Conservation (phyloP, 768 basidiomycete genomes). For the Agrocybe praecox region DNA sequence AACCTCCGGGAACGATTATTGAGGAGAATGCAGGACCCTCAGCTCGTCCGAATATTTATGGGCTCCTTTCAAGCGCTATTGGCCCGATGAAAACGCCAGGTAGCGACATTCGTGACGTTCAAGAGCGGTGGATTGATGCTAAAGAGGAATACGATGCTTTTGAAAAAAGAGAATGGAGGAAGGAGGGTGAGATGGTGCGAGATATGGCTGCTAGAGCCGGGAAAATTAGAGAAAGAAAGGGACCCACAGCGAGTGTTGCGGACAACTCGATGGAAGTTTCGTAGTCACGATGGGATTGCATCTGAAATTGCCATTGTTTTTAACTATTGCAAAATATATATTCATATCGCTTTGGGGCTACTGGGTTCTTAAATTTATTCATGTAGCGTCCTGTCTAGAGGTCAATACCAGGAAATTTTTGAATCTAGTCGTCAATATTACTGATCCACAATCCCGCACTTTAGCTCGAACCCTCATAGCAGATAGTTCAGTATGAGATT, state of each 20-base stretch:
- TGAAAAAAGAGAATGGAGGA: slow-evolving; percentile 77
- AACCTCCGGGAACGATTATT: slow-evolving; percentile 38
- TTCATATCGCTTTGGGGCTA: no score
- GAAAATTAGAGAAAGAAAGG: slow-evolving; percentile 33
- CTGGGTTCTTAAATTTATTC: no score
- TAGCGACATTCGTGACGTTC: slow-evolving; percentile 72
- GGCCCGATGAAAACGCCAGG: slow-evolving; percentile 52
- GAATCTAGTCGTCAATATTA: no score
- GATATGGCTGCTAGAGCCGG: slow-evolving; percentile 39
- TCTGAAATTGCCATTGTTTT: neutral
- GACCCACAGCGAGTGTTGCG: neutral
- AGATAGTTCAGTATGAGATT: no score
- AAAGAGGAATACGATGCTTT: slow-evolving; percentile 81
- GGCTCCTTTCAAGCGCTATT: slow-evolving; percentile 68
- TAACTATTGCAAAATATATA: no score
- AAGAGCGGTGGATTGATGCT: slow-evolving; percentile 93
- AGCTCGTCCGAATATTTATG: slow-evolving; percentile 62
- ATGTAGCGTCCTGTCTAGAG: no score
- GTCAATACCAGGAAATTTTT: no score
- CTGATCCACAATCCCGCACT: no score
- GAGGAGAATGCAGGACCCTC: slow-evolving; percentile 37
- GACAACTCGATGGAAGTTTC: slow-evolving; percentile 1
- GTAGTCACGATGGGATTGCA: neutral
- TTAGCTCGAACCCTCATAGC: no score
- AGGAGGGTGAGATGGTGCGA: slow-evolving; percentile 63